Evolutionary conservation across 345 rosid species (phyloP).

Genomic region (Excoecaria agallocha): DNA sequence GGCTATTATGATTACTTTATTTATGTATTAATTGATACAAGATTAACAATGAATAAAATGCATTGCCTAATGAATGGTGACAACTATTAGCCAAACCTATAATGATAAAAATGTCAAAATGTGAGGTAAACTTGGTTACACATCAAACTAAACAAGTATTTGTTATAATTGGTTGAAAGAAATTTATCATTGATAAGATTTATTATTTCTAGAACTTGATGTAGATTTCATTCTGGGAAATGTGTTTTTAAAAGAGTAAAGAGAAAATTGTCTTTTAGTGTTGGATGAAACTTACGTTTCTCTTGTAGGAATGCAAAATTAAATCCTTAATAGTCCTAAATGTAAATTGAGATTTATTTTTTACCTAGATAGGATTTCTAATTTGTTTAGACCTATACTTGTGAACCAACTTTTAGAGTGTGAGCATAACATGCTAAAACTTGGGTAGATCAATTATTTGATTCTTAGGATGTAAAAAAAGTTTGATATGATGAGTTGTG

Average conservation of each 20-base stretch:
- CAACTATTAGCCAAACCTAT: not conserved
- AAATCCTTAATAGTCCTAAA: not conserved
- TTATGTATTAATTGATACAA: not conserved
- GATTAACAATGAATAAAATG: not conserved
- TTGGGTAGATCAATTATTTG: not conserved
- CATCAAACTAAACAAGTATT: too few relatives aligned
- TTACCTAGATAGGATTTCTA: not conserved
- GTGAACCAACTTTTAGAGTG: not conserved
- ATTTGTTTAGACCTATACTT: not conserved
- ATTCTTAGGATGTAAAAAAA: not conserved
- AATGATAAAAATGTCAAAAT: too few relatives aligned
- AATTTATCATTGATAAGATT: not conserved
- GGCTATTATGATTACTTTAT: not conserved
- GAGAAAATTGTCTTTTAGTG: not conserved
- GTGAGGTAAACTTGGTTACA: too few relatives aligned
- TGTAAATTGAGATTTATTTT: not conserved
- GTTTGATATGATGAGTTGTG: not conserved
- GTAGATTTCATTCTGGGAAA: not conserved
- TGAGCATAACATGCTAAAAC: not conserved
- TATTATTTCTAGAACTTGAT: too few relatives aligned
- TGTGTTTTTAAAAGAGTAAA: not conserved
- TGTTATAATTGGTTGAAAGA: not conserved
- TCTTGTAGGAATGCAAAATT: too few relatives aligned
- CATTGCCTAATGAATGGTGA: not conserved
- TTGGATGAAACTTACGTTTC: not conserved